phyloP scores from a whole-genome alignment of 768 basidiomycete genomes.

The Mycena capillaripes region DNA sequence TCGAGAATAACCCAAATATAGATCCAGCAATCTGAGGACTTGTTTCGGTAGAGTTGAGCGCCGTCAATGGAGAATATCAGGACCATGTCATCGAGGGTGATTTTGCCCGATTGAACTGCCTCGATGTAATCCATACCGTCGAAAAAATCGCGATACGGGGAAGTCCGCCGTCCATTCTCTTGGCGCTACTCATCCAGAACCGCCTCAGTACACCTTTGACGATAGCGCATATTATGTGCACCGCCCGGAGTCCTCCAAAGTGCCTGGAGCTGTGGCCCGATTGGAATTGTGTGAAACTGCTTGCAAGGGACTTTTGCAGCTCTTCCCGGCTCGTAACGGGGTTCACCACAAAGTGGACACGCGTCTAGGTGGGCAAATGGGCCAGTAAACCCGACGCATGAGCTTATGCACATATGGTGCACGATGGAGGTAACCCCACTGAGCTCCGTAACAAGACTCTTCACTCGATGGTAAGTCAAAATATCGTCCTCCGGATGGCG shows the following conservation, averaged over 20 bases:
- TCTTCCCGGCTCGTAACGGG: slow-evolving; percentile 38
- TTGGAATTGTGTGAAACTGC: slow-evolving; percentile 52
- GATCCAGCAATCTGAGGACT: slow-evolving; percentile 59
- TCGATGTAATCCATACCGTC: slow-evolving; percentile 44
- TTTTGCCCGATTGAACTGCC: slow-evolving; percentile 26
- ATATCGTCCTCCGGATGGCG: slow-evolving; percentile 45
- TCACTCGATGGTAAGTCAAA: slow-evolving; percentile 47
- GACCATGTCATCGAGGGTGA: slow-evolving; percentile 44
- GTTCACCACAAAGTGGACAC: slow-evolving; percentile 50
- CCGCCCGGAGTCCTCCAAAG: slow-evolving; percentile 39
- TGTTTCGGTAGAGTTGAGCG: slow-evolving; percentile 56
- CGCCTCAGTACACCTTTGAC: slow-evolving; percentile 35
- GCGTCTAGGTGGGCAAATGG: slow-evolving; percentile 44
- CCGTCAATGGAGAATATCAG: slow-evolving; percentile 54
- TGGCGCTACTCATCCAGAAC: slow-evolving; percentile 26
- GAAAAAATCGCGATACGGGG: slow-evolving; percentile 42
- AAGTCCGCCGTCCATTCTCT: neutral
- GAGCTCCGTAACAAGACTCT: slow-evolving; percentile 42
- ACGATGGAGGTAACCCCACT: slow-evolving; percentile 52
- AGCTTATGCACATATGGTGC: slow-evolving; percentile 59
- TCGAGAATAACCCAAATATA: slow-evolving; percentile 51
- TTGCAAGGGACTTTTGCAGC: slow-evolving; percentile 41
- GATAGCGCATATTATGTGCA: slow-evolving; percentile 46
- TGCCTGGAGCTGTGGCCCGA: slow-evolving; percentile 61
- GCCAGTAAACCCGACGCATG: slow-evolving; percentile 52